These are phyloP conservation scores for Claviceps lovelessii DNA, from an alignment of 2,329 filamentous ascomycete species.

Conservation along the genomic window DNA sequence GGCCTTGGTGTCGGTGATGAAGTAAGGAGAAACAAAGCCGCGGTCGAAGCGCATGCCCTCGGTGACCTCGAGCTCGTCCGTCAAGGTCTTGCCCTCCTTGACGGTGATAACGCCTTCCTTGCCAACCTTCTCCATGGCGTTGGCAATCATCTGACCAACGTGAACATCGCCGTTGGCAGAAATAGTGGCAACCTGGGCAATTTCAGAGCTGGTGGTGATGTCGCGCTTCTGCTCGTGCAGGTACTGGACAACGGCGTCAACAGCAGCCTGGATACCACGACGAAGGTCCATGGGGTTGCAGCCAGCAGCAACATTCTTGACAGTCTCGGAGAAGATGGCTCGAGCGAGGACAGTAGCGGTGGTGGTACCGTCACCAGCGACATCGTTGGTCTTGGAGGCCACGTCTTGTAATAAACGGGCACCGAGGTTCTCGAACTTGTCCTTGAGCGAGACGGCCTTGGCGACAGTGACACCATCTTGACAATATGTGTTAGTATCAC, in stretches of 20 bases:
- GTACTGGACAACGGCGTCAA: conserved; percentile 87
- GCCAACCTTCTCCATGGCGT: conserved; percentile 98
- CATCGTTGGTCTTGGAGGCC: conserved; percentile 97
- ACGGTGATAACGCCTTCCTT: conserved; percentile 99
- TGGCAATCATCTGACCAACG: conserved; percentile 90
- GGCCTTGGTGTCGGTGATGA: conserved; percentile 97
- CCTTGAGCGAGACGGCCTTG: conserved; percentile 81
- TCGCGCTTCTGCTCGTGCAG: conserved; percentile 93
- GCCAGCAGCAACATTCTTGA: conserved; percentile 98
- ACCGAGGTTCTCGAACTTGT: conserved; percentile 99
- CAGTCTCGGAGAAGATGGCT: conserved; percentile 98
- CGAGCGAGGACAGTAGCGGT: conserved; percentile 93
- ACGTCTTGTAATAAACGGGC: conserved; percentile 94
- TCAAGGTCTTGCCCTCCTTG: conserved; percentile 98
- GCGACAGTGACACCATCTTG: conserved; percentile 78
- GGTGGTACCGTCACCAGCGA: conserved; percentile 95
- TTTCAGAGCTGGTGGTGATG: conserved; percentile 93
- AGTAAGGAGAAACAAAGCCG: conserved; percentile 96
- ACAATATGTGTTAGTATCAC: conserved; percentile 7
- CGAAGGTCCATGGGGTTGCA: conserved; percentile 99
- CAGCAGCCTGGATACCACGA: conserved; percentile 90
- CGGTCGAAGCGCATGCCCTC: conserved; percentile 99
- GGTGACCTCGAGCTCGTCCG: conserved; percentile 95
- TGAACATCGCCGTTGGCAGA: conserved; percentile 93
- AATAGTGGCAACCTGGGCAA: conserved; percentile 96